Evolutionary conservation across 345 rosid genomes (phyloP), one percentile per base, ranked within the genome.

Genomic region (Brassica carinata): DNA sequence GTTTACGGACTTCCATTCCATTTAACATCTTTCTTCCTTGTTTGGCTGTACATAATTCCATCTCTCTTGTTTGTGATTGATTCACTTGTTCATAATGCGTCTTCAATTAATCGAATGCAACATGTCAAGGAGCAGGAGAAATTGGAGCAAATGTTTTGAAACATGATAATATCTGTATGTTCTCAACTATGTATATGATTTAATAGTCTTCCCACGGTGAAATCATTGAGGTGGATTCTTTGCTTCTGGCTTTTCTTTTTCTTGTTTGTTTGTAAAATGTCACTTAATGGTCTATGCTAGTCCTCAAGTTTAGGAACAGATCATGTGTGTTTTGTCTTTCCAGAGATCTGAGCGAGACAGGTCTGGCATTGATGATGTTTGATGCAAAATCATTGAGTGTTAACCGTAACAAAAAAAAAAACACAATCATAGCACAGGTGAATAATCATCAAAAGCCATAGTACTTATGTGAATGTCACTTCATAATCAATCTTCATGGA

Each of bases 401-500:
- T 45, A 26, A 63, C 23, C 18, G 40, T 8, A 18, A 69, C 33
- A 40, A 78, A 65, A 73, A 14, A 14, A 8, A 48, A 48, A 78
- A 15, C 62, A 29, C 53, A 68, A 79, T 74, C 65, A 80, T 80
- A 61, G 7, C 65, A 34, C 14, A 74, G n/a, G 69, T 29, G 18
- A 36, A 75, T 70, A 66, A 71, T 61, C 69, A 79, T 73, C 19
- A 57, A 66, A 70, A 63, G 10, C 19, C 72, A 23, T 64, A 75
- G 8, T 75, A 75, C 18, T 81, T 31, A 33, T 75, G 51, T 67
- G 34, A 76, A 59, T 72, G 77, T 81, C 81, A 77, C 81, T 81
- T 72, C 81, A 27, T 45, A 59, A 45, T 81, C 77, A 77, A 81
- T 76, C 84, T 81, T 81, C 77, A 59, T 67, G 66, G 68, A 63